These are phyloP conservation scores for Trypanosoma conorhini DNA, from an alignment of 208 protist species.

Conservation along the genomic window DNA sequence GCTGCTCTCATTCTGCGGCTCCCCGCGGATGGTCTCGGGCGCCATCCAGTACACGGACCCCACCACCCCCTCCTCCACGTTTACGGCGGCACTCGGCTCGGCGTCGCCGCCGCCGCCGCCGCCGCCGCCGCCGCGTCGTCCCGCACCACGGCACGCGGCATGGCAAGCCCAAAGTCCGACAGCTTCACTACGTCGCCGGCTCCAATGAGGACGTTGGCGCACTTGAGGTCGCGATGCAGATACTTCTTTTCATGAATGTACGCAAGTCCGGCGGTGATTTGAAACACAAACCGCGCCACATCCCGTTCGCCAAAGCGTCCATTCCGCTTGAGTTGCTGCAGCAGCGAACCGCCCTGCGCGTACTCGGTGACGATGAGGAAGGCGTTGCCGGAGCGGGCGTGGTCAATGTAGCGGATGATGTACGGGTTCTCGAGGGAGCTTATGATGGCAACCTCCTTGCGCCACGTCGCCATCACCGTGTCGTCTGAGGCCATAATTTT, in stretches of 20 bases:
- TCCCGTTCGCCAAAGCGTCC: constrained; percentile 33
- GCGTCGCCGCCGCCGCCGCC: not conserved
- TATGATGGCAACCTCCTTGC: constrained; percentile 70
- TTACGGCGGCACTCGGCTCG: constrained; percentile 7
- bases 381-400: constrained; percentile 58
- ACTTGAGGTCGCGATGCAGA: constrained; percentile 91
- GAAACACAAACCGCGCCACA: constrained; percentile 46
- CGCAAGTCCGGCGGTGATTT: constrained; percentile 58
- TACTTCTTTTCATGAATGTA: constrained; percentile 65
- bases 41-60: constrained; percentile 90
- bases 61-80: constrained; percentile 36
- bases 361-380: constrained; percentile 80
- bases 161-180: constrained; percentile 87
- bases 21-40: constrained; percentile 62
- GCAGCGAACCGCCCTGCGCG: constrained; percentile 64
- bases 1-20: constrained; percentile 40
- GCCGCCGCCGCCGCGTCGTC: not conserved
- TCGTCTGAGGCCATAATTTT: constrained; percentile 48
- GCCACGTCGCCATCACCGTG: constrained; percentile 54
- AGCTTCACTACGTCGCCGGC: constrained; percentile 67
- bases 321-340: constrained; percentile 36
- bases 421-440: constrained; percentile 49
- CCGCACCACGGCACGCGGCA: constrained; percentile 4
- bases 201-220: constrained; percentile 82
- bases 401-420: constrained; percentile 82